phyloP scores from a whole-genome alignment of 164 flowering plant species.

The Euptelea pleiosperma region DNA sequence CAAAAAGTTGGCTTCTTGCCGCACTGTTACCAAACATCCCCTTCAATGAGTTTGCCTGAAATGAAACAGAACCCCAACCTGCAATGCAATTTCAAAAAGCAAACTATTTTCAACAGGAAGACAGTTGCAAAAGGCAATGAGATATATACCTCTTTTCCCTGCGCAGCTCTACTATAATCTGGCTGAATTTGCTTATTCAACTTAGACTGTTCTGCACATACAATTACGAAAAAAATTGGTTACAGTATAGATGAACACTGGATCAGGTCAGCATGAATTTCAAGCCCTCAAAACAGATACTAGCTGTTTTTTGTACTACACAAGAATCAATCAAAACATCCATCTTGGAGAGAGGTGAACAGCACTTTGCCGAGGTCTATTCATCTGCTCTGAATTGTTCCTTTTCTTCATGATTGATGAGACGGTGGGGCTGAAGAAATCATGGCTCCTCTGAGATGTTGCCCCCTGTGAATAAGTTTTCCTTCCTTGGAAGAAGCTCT shows the following conservation, averaged over 20 bases:
- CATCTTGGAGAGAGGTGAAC: slow-evolving; percentile 78
- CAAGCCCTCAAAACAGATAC: slow-evolving; percentile 8
- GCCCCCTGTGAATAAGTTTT: slow-evolving; percentile 73
- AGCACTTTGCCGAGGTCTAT: slow-evolving; percentile 45
- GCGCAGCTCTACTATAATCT: too few relatives aligned
- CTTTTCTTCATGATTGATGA: slow-evolving; percentile 92
- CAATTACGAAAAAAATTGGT: slow-evolving; percentile 25
- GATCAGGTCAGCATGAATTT: slow-evolving; percentile 8
- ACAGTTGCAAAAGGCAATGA: too few relatives aligned
- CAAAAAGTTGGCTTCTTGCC: too few relatives aligned
- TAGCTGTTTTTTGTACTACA: slow-evolving; percentile 5
- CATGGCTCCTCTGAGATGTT: slow-evolving; percentile 70
- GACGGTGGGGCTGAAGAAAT: slow-evolving; percentile 80
- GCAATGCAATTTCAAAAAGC: too few relatives aligned
- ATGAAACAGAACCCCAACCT: too few relatives aligned
- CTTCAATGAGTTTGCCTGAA: too few relatives aligned
- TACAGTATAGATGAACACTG: slow-evolving; percentile 17
- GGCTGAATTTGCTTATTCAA: slow-evolving; percentile 10
- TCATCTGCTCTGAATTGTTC: slow-evolving; percentile 46
- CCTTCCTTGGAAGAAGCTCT: slow-evolving; percentile 58
- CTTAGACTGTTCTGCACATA: slow-evolving; percentile 22
- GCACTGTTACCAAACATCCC: too few relatives aligned
- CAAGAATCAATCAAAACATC: slow-evolving; percentile 47
- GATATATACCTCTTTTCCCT: too few relatives aligned
- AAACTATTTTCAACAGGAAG: too few relatives aligned